Conservation (phyloP, 1,284 basidiomycete species). For the Fomitopsis betulina region DNA sequence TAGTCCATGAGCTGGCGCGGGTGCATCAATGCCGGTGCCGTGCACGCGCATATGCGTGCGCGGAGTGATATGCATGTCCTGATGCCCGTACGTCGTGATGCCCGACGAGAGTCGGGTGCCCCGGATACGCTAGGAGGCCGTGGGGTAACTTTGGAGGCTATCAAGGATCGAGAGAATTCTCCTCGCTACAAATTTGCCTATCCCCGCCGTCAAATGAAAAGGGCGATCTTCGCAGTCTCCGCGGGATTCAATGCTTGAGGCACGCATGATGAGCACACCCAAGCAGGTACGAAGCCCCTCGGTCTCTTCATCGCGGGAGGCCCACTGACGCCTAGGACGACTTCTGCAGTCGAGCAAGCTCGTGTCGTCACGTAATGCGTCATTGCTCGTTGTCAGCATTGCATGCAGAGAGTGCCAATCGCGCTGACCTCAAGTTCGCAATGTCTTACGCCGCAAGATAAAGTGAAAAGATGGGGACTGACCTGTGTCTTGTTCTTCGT, state of each 20-base stretch:
- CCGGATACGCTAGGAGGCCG: background rate
- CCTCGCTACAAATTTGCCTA: background rate
- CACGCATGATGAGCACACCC: background rate
- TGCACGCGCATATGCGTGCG: background rate
- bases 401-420: no score
- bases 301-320: background rate
- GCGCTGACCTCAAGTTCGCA: no score
- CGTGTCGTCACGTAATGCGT: background rate
- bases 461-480: conserved; percentile 13
- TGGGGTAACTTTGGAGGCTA: background rate
- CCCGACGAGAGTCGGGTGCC: background rate
- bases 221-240: no score
- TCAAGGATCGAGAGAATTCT: background rate
- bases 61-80: background rate
- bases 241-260: background rate
- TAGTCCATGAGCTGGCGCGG: background rate
- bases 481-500: conserved; percentile 83
- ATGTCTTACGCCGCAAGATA: background rate
- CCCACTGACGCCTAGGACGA: no score
- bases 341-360: no score
- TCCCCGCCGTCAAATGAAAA: background rate
- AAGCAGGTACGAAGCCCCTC: background rate
- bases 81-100: background rate
- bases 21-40: background rate
- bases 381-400: background rate